Evolutionary conservation across 75 land plant genomes (phyloP), one percentile per base, ranked within the genome.

Genomic region (Azolla pinnata): DNA sequence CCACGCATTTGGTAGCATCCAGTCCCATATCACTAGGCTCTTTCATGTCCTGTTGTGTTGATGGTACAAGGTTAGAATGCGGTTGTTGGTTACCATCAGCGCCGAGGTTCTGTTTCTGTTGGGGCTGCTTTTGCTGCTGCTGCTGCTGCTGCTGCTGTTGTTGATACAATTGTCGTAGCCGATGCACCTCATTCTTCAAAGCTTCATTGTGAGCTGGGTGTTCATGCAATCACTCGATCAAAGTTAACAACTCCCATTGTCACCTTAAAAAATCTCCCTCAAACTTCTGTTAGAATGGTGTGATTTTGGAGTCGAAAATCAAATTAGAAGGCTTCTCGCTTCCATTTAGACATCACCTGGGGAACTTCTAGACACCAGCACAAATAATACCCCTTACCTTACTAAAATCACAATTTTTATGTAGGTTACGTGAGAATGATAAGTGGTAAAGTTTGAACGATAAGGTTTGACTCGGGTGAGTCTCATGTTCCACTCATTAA

Each of bases 181-280:
- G 75, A n/a, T 71, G 81, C 31, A 78, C 63, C 42, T 87, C 91
- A 52, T 81, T 73, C 75, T 87, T 81, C 56, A 87, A 35, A 28
- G 81, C 75, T 45, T 87, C 91, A 44, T 87, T 83, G 49, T 87
- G 84, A 54, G 77, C 91, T 87, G 83, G 19, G 64, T 31, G 7
- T 19, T 20, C n/a, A 2, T 4, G 24, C 7, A 50, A 50, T 17
- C n/a, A 50, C 4, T 25, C 19, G 19, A 19, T 4, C 19, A 4
- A 8, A 19, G 19, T 17, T 17, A 50, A 5, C 7, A 7, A 20
- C 24, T 7, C 7, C 7, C n/a, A 50, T 20, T 20, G n/a, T 7
- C 17, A 50, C 7, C 24, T 7, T 4, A 25, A n/a, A 50, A 10
- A 7, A n/a, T n/a, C n/a, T n/a, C n/a, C n/a, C n/a, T n/a, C n/a